These are phyloP conservation scores for Kodamaea suecica DNA, from an alignment of 1,139 yeast genomes.

Conservation along the genomic window DNA sequence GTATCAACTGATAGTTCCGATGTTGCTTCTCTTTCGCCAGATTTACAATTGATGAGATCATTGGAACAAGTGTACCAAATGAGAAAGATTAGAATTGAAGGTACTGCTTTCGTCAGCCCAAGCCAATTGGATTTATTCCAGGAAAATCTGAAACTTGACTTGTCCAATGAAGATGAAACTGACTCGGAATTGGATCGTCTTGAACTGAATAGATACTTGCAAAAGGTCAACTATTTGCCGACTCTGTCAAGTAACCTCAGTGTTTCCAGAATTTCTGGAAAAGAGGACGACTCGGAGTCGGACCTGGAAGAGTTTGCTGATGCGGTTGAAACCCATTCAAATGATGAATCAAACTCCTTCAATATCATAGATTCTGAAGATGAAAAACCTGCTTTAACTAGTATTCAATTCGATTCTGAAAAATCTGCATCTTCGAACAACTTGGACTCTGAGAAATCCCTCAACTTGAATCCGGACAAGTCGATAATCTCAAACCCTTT, in stretches of 20 bases:
- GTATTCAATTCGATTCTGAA: background rate
- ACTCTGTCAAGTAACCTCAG: slow-evolving; percentile 4
- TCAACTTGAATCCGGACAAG: too few species aligned
- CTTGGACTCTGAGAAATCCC: background rate
- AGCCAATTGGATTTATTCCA: slow-evolving; percentile 2
- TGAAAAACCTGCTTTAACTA: too few species aligned
- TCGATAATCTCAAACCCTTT: too few species aligned
- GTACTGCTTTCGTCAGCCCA: slow-evolving; percentile 27
- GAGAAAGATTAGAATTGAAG: slow-evolving; percentile 63
- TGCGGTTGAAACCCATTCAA: slow-evolving; percentile 26
- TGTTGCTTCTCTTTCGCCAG: slow-evolving; percentile 27
- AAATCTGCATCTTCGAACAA: background rate
- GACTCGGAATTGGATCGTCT: background rate
- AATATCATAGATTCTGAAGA: too few species aligned
- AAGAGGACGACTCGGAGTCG: slow-evolving; percentile 15
- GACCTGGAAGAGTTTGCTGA: slow-evolving; percentile 34
- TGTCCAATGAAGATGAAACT: background rate
- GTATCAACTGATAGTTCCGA: slow-evolving; percentile 11
- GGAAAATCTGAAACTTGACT: background rate
- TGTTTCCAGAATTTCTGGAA: slow-evolving; percentile 2
- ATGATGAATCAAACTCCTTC: background rate
- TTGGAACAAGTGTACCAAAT: slow-evolving; percentile 59
- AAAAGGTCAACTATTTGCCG: slow-evolving; percentile 3
- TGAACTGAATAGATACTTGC: slow-evolving; percentile 4
- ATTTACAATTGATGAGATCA: slow-evolving; percentile 47